Evolutionary conservation across 441 rosid species (phyloP).

Genomic region (Erodium chrysanthum): DNA sequence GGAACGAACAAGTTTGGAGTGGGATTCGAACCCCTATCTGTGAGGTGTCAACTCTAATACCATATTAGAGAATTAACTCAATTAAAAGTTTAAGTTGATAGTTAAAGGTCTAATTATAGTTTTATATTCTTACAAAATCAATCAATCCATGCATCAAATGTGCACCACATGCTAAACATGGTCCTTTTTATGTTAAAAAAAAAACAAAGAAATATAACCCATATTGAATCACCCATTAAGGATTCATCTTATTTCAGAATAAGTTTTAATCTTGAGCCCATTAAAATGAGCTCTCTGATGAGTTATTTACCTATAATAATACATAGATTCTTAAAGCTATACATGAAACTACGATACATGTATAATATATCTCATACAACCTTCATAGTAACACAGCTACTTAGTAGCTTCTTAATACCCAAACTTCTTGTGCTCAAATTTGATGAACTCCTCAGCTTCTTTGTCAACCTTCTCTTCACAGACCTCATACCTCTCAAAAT

Average conservation of each 20-base stretch:
- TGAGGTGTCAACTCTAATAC: no score
- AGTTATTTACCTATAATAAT: neutral
- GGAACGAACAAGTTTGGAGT: no score
- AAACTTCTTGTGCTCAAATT: conserved; percentile 1
- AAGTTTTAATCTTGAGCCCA: neutral
- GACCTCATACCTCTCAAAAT: neutral
- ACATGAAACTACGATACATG: neutral
- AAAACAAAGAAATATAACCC: neutral
- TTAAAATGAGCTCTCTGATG: neutral
- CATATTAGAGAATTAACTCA: no score
- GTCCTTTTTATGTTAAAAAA: no score
- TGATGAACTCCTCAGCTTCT: conserved; percentile 2
- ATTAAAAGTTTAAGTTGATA: no score
- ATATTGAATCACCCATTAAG: no score
- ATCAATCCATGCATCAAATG: neutral
- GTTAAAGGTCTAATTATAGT: no score
- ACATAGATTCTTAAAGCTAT: neutral
- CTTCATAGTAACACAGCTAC: neutral
- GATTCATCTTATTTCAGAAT: neutral
- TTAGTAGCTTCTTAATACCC: neutral
- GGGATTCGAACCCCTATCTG: no score
- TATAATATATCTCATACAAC: neutral
- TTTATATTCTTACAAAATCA: no score
- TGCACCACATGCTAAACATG: neutral
- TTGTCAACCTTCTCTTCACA: neutral